These are phyloP conservation scores for Przewalskia tangutica DNA, from an alignment of 257 asterid genomes.

Conservation along the genomic window DNA sequence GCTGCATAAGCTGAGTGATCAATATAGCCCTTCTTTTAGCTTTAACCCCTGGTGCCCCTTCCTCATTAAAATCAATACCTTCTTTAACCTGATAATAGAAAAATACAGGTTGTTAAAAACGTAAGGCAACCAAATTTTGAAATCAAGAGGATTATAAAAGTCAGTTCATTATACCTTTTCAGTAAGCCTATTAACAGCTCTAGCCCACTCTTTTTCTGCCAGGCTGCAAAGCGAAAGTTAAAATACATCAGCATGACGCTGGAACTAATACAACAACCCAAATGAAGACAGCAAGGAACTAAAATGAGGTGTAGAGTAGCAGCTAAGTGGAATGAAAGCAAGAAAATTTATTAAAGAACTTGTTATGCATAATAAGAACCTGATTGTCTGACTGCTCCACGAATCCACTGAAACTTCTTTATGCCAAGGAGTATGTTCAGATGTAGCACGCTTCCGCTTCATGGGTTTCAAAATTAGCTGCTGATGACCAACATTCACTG, in stretches of 20 bases:
- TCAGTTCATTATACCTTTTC: slow-evolving; percentile 42
- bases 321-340: not conserved
- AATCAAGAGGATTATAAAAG: not conserved
- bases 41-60: not conserved
- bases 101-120: slow-evolving; percentile 32
- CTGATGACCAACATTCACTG: slow-evolving; percentile 23
- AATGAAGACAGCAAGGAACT: not conserved
- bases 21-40: slow-evolving; percentile 8
- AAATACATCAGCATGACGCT: slow-evolving; percentile 12
- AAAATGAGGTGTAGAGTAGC: not conserved
- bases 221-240: slow-evolving; percentile 37
- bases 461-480: slow-evolving; percentile 28
- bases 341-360: not conserved
- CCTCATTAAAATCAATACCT: not conserved
- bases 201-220: slow-evolving; percentile 64
- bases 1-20: slow-evolving; percentile 20
- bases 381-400: slow-evolving; percentile 24
- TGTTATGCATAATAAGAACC: slow-evolving; percentile 27
- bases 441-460: slow-evolving; percentile 47
- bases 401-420: slow-evolving; percentile 45
- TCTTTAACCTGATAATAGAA: slow-evolving; percentile 5
- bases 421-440: slow-evolving; percentile 50
- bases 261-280: not conserved
- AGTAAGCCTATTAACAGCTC: slow-evolving; percentile 37
- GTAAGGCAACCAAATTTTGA: slow-evolving; percentile 1